Evolutionary conservation across 169 alveolate genomes (phyloP).

Genomic region (Eimeria praecox): DNA sequence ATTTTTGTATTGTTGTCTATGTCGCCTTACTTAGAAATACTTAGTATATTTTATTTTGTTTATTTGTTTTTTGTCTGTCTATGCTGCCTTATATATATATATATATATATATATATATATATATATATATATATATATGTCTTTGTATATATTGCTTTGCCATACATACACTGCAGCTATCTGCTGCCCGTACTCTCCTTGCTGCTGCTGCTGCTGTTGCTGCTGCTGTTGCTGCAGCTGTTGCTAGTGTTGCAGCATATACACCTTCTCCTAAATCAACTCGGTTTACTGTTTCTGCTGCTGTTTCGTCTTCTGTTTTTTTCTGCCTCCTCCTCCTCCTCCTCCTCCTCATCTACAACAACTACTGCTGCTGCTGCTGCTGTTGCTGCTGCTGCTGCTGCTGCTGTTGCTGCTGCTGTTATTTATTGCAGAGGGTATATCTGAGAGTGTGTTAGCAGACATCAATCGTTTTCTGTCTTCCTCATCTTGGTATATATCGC

Average conservation of each 20-base stretch:
- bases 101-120: too few relatives aligned
- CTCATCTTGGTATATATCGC: constrained; percentile 86
- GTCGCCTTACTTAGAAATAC: too few relatives aligned
- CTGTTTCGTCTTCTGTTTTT: not conserved
- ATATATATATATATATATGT: not conserved
- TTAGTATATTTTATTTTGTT: not conserved
- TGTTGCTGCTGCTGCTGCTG: not conserved
- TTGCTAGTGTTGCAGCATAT: not conserved
- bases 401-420: constrained; percentile 10
- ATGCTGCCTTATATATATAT: not conserved
- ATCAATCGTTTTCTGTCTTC: constrained; percentile 46
- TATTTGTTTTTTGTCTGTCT: not conserved
- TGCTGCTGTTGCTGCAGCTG: not conserved
- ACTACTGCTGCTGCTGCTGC: constrained; percentile 26
- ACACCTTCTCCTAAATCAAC: not conserved
- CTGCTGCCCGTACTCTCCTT: not conserved
- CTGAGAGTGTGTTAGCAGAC: constrained; percentile 74
- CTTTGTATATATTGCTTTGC: too few relatives aligned
- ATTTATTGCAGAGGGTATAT: constrained; percentile 80
- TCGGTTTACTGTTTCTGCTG: not conserved
- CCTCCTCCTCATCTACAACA: not conserved
- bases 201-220: not conserved
- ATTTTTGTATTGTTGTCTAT: too few relatives aligned
- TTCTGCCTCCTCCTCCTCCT: not conserved
- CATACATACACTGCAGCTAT: not conserved